These are phyloP conservation scores for Botryotinia globosa DNA, from an alignment of 2,329 filamentous ascomycete species.

Conservation along the genomic window DNA sequence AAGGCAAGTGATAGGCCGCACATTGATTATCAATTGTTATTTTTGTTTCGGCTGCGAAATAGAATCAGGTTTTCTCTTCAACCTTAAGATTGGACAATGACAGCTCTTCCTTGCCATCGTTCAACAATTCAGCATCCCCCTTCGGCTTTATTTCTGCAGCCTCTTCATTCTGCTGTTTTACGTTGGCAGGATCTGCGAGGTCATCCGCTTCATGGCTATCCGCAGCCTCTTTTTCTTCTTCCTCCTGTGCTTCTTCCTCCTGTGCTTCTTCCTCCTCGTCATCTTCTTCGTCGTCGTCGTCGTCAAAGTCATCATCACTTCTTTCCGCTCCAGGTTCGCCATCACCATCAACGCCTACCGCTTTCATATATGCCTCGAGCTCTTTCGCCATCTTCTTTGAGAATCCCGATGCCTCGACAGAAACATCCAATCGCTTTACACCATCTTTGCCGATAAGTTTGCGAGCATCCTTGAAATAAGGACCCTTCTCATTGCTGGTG, in stretches of 20 bases:
- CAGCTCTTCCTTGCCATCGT: constrained; percentile 21
- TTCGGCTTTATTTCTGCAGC: background rate
- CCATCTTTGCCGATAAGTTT: constrained; percentile 67
- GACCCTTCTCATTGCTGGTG: constrained; percentile 74
- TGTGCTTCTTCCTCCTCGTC: constrained; percentile 38
- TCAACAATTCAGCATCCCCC: background rate
- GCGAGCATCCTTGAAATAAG: constrained; percentile 80
- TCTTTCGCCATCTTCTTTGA: constrained; percentile 97
- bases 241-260: constrained; percentile 37
- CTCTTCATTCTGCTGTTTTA: background rate
- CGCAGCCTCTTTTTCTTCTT: constrained; percentile 32
- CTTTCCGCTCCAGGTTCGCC: constrained; percentile 36
- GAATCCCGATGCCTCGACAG: constrained; percentile 90
- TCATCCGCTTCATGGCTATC: background rate
- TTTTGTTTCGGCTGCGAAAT: background rate
- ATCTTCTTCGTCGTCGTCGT: constrained; percentile 37
- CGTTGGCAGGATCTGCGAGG: background rate
- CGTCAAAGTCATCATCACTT: constrained; percentile 42
- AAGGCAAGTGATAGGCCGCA: background rate
- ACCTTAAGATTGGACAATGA: constrained; percentile 31
- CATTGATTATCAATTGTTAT: background rate
- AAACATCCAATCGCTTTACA: constrained; percentile 72
- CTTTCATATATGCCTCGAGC: constrained; percentile 83
- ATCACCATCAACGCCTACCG: constrained; percentile 55
- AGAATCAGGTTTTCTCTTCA: constrained; percentile 35